These are phyloP conservation scores for Stygiomarasmius scandens DNA, from an alignment of 1,284 basidiomycete species.

Conservation along the genomic window DNA sequence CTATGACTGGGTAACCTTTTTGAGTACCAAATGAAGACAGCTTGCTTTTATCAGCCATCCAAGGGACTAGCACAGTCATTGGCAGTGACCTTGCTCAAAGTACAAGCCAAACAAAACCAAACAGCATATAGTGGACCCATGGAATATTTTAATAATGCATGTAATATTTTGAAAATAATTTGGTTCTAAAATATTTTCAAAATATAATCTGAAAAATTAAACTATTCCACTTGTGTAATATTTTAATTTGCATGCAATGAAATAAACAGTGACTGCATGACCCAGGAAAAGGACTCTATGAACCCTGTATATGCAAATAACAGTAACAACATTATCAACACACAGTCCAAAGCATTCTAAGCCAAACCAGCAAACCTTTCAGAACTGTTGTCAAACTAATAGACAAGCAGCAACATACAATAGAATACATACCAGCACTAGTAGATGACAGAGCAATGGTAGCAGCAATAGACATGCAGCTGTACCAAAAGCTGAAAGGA, in stretches of 20 bases:
- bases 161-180: too few species aligned
- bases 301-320: neutral
- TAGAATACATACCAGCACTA: slow-evolving; percentile 12
- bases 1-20: slow-evolving; percentile 38
- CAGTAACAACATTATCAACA: slow-evolving; percentile 1
- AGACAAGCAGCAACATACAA: neutral
- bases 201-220: too few species aligned
- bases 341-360: neutral
- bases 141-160: too few species aligned
- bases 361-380: slow-evolving; percentile 6
- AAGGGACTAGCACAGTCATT: too few species aligned
- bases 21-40: slow-evolving; percentile 4
- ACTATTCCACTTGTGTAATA: too few species aligned
- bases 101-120: too few species aligned
- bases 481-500: slow-evolving; percentile 21
- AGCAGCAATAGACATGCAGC: slow-evolving; percentile 22
- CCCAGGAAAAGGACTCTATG: neutral
- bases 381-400: neutral
- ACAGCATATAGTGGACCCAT: too few species aligned
- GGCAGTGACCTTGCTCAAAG: too few species aligned
- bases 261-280: slow-evolving; percentile 2
- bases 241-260: too few species aligned
- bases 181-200: too few species aligned
- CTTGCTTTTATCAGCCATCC: slow-evolving; percentile 4
- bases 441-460: slow-evolving; percentile 35